Conservation (phyloP, 768 basidiomycete genomes). For the Agaricus blazei region DNA sequence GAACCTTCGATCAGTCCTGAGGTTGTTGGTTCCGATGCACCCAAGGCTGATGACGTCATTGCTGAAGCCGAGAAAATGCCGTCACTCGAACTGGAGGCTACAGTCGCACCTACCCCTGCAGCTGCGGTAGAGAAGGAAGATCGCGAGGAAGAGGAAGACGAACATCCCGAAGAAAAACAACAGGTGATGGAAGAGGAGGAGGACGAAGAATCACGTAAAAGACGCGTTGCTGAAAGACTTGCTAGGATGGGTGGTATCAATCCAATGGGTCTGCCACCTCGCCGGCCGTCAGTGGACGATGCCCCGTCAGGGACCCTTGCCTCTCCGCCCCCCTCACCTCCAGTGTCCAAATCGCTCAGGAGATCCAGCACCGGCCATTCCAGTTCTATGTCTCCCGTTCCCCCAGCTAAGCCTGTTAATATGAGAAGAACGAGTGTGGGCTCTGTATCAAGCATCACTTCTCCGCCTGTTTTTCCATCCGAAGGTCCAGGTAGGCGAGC, state of each 20-base stretch:
- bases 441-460: background rate
- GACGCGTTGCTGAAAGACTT: constrained; percentile 57
- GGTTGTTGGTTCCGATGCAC: background rate
- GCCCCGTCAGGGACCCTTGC: background rate
- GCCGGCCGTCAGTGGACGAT: constrained; percentile 13
- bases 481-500: background rate
- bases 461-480: background rate
- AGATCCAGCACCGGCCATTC: background rate
- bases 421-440: constrained; percentile 2
- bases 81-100: background rate
- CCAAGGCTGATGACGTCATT: background rate
- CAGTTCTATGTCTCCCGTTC: constrained; percentile 1
- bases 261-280: constrained; percentile 37
- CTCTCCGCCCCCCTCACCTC: constrained; percentile 6
- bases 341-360: background rate
- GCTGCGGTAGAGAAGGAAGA: background rate
- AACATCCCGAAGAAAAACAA: constrained; percentile 5
- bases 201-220: constrained; percentile 49
- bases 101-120: background rate
- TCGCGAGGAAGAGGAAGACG: background rate
- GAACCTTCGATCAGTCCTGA: background rate
- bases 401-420: background rate
- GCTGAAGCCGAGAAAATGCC: background rate
- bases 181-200: constrained; percentile 19
- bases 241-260: constrained; percentile 70